phyloP scores from a whole-genome alignment of 176 grass and related monocot species.

The Juncus inflexus region DNA sequence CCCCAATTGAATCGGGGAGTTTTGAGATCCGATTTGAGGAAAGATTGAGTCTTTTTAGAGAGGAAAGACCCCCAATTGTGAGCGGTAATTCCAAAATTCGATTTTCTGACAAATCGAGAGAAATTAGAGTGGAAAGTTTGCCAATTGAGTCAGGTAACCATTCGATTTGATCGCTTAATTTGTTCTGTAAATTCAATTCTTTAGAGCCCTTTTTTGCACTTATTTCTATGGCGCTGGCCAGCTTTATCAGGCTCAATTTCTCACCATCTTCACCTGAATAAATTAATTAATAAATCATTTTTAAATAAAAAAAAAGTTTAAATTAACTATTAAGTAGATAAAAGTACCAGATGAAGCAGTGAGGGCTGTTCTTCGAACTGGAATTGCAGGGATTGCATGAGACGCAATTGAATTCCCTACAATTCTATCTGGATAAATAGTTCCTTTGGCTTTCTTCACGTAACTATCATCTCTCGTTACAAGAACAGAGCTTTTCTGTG shows the following conservation, averaged over 20 bases:
- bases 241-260: conserved; percentile 75
- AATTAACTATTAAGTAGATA: conserved; percentile 8
- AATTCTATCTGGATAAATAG: conserved; percentile 49
- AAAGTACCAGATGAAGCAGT: conserved; percentile 28
- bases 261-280: conserved; percentile 51
- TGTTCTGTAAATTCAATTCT: conserved; percentile 66
- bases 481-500: conserved; percentile 26
- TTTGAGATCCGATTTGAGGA: conserved; percentile 70
- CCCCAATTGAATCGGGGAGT: conserved; percentile 60
- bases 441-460: conserved; percentile 63
- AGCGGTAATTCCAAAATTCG: conserved; percentile 54
- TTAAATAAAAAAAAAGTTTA: conserved; percentile 13
- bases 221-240: conserved; percentile 85
- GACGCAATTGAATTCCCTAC: conserved; percentile 30
- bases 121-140: conserved; percentile 71
- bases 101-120: conserved; percentile 85
- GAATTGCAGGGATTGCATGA: conserved; percentile 21
- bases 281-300: conserved; percentile 28
- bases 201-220: conserved; percentile 63
- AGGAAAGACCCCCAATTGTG: conserved; percentile 72
- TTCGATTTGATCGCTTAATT: conserved; percentile 76
- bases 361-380: neutral
- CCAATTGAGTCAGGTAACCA: conserved; percentile 95
- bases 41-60: conserved; percentile 74
- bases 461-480: conserved; percentile 92